Evolutionary conservation across 2,329 filamentous ascomycete species (phyloP).

Genomic region (Waltergamsia citrina): DNA sequence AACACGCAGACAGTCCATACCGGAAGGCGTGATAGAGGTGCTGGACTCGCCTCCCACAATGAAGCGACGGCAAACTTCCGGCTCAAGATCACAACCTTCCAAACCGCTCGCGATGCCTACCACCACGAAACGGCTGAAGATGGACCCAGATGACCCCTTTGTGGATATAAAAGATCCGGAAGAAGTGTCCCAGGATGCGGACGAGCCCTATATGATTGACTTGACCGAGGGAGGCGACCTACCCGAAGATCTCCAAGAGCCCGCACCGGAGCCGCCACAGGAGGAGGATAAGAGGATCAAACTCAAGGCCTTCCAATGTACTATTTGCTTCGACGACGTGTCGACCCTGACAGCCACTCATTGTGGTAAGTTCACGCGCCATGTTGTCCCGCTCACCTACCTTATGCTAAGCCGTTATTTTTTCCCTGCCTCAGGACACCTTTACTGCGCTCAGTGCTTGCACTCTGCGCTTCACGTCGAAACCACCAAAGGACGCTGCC

Average conservation of each 20-base stretch:
- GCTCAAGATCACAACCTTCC: not conserved
- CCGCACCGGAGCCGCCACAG: constrained; percentile 7
- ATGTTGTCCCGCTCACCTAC: not conserved
- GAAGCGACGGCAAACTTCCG: constrained; percentile 1
- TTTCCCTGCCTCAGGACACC: constrained; percentile 41
- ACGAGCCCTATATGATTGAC: constrained; percentile 5
- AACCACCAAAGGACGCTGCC: constrained; percentile 46
- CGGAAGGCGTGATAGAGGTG: not conserved
- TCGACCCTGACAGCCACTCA: constrained; percentile 52
- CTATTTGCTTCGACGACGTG: constrained; percentile 58
- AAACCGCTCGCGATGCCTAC: not conserved
- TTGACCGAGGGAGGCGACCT: constrained; percentile 20
- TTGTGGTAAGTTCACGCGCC: constrained; percentile 48
- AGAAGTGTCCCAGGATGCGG: not conserved
- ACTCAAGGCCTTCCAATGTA: constrained; percentile 50
- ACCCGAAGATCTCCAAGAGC: constrained; percentile 31
- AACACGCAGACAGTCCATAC: constrained; percentile 1
- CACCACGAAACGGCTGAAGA: constrained; percentile 11
- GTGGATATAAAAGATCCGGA: not conserved
- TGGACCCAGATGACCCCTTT: constrained; percentile 4
- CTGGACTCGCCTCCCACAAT: not conserved
- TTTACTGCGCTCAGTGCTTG: constrained; percentile 55
- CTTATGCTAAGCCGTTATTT: too few species aligned
- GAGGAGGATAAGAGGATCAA: constrained; percentile 40
- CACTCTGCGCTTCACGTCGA: constrained; percentile 51